Conservation (phyloP, 805 yeast genomes). For the Clavispora carvajalis region DNA sequence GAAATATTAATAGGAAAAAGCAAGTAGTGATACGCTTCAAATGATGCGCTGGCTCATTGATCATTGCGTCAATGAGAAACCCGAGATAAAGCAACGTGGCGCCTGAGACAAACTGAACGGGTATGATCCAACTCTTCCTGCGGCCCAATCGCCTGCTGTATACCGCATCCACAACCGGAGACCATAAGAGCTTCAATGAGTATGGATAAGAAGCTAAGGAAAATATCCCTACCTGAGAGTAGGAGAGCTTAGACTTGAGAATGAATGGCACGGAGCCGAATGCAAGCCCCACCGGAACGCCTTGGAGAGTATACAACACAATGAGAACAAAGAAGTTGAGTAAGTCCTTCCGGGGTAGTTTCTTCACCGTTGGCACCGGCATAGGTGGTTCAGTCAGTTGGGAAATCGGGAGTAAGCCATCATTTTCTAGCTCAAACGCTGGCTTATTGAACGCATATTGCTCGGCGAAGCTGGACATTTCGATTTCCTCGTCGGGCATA, state of each 20-base stretch:
- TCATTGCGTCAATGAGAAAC: constrained; percentile 39
- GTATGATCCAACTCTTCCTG: constrained; percentile 90
- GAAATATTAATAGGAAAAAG: constrained; percentile 73
- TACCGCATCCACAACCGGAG: constrained; percentile 90
- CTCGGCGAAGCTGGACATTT: not conserved
- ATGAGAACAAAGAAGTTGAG: constrained; percentile 57
- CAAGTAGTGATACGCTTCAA: constrained; percentile 56
- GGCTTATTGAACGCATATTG: constrained; percentile 9
- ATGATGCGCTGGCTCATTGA: constrained; percentile 46
- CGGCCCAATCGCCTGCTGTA: constrained; percentile 68
- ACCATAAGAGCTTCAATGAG: constrained; percentile 87
- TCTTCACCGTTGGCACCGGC: constrained; percentile 1
- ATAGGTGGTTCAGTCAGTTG: not conserved
- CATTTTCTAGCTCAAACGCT: constrained; percentile 28
- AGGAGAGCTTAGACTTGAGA: constrained; percentile 74
- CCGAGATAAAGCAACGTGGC: constrained; percentile 65
- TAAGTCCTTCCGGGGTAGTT: constrained; percentile 10
- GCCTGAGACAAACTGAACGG: constrained; percentile 81
- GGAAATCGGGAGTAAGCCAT: constrained; percentile 31
- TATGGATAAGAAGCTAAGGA: constrained; percentile 93
- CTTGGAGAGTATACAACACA: constrained; percentile 78
- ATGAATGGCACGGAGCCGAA: constrained; percentile 93
- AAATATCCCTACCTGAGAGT: constrained; percentile 86
- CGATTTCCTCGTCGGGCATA: not conserved
- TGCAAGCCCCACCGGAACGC: constrained; percentile 94